phyloP scores from a whole-genome alignment of 345 rosid genomes.

The Eucalyptus albens region DNA sequence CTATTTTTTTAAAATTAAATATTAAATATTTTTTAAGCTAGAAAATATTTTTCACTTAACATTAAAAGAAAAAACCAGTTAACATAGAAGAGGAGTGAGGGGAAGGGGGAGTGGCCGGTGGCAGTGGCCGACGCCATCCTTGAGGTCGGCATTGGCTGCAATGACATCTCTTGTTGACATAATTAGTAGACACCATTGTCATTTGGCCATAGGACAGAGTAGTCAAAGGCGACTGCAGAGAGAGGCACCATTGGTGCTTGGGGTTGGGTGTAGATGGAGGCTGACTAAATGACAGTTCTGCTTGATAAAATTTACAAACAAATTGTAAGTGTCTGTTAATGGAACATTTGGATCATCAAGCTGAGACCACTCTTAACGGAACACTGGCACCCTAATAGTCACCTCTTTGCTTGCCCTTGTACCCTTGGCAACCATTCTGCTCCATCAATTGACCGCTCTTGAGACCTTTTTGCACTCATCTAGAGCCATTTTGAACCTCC shows the following conservation, averaged over 20 bases:
- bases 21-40: neutral
- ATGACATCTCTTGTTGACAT: neutral
- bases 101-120: neutral
- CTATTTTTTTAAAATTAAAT: neutral
- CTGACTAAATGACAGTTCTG: neutral
- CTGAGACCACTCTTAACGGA: neutral
- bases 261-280: neutral
- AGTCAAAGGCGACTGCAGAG: neutral
- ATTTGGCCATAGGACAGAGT: neutral
- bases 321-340: neutral
- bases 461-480: neutral
- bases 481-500: neutral
- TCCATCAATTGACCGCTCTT: neutral
- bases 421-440: neutral
- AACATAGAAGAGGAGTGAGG: neutral
- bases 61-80: neutral
- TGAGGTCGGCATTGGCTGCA: neutral
- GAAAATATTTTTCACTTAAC: neutral
- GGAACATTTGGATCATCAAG: neutral
- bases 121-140: neutral
- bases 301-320: neutral
- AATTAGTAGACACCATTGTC: neutral
- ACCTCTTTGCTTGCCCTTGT: neutral
- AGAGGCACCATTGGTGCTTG: neutral
- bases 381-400: neutral